These are phyloP conservation scores for Paramecium biaurelia DNA, from an alignment of 73 alveolate species.

Conservation along the genomic window DNA sequence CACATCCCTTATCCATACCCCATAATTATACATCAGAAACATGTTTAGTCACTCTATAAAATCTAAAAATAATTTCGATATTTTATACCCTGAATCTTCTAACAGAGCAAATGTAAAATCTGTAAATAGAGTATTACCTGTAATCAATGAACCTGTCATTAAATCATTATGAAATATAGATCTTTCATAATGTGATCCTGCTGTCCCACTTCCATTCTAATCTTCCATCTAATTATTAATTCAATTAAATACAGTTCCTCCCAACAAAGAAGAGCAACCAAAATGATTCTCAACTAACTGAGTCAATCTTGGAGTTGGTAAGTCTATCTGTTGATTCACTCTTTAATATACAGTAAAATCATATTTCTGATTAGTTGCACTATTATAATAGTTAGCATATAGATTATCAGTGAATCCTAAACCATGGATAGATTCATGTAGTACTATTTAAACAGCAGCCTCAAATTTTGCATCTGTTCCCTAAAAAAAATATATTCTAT, in stretches of 20 bases:
- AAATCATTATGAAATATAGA: slow-evolving; percentile 30
- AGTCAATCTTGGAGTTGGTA: slow-evolving; percentile 25
- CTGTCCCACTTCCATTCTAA: not conserved
- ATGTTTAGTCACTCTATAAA: not conserved
- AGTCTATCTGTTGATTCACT: not conserved
- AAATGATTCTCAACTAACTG: not conserved
- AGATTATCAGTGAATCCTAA: not conserved
- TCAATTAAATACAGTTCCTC: not conserved
- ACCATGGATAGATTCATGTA: not conserved
- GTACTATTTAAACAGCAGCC: not conserved
- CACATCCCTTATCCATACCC: slow-evolving; percentile 41
- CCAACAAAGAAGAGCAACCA: not conserved
- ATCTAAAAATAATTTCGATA: not conserved
- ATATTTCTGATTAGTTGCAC: not conserved
- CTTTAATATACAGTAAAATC: not conserved
- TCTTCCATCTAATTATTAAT: slow-evolving; percentile 11
- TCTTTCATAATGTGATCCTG: slow-evolving; percentile 20
- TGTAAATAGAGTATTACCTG: not conserved
- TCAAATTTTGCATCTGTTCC: slow-evolving; percentile 31
- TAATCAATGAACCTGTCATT: slow-evolving; percentile 17
- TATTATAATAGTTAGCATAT: not conserved
- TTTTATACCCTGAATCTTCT: slow-evolving; percentile 35
- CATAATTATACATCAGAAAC: not conserved
- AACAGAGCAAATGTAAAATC: not conserved
- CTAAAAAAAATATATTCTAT: not conserved